These are phyloP conservation scores for Citropsis articulata DNA, from an alignment of 345 rosid genomes.

Conservation along the genomic window DNA sequence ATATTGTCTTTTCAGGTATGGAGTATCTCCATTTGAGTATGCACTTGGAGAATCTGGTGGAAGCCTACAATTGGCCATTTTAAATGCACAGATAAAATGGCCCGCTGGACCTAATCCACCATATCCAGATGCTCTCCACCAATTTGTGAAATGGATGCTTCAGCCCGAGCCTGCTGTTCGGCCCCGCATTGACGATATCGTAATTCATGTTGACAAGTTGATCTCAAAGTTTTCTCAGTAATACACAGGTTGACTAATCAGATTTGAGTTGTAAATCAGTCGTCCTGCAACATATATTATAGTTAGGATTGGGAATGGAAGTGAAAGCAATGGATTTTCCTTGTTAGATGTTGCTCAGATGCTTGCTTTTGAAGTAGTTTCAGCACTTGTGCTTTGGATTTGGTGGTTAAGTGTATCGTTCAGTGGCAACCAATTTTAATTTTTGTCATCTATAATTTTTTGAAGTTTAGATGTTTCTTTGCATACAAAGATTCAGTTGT, in stretches of 20 bases:
- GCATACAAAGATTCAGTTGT: slow-evolving; percentile 10
- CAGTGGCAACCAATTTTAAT: slow-evolving; percentile 5
- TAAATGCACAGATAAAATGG: slow-evolving; percentile 98
- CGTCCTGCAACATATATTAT: neutral
- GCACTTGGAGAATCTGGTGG: slow-evolving; percentile 98
- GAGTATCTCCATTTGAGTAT: slow-evolving; percentile 93
- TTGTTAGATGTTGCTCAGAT: slow-evolving; percentile 10
- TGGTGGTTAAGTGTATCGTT: neutral
- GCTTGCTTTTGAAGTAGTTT: slow-evolving; percentile 15
- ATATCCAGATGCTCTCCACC: slow-evolving; percentile 90
- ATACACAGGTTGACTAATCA: slow-evolving; percentile 9
- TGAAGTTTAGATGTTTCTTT: slow-evolving; percentile 8
- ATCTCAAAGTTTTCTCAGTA: slow-evolving; percentile 66
- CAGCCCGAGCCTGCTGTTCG: slow-evolving; percentile 89
- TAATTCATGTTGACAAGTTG: slow-evolving; percentile 93
- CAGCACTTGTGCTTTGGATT: slow-evolving; percentile 10
- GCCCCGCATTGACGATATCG: slow-evolving; percentile 78
- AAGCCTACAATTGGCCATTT: slow-evolving; percentile 85
- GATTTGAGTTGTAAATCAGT: neutral
- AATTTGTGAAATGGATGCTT: slow-evolving; percentile 97
- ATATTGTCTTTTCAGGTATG: slow-evolving; percentile 52
- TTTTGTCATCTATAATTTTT: slow-evolving; percentile 8
- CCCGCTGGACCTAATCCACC: slow-evolving; percentile 85
- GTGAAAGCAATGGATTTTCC: slow-evolving; percentile 10
- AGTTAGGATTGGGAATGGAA: slow-evolving; percentile 13